Base-by-base conservation (phyloP, 148 eudicot species). In the Cornus florida region DNA sequence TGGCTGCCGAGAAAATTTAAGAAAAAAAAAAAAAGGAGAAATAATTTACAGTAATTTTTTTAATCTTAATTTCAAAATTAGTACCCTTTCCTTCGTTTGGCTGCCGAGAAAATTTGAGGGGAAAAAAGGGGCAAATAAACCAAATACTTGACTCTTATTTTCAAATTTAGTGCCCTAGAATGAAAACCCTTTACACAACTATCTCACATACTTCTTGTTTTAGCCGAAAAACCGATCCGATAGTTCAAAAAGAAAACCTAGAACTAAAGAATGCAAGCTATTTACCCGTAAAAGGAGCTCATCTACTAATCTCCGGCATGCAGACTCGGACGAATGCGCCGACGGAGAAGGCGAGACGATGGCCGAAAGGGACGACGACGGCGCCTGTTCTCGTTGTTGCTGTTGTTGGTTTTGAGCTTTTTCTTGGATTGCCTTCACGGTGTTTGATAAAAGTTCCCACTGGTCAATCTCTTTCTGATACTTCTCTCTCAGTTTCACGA, bases 401-500 rank as follows among this genome's bases (percentile, higher is more conserved):
- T 31, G 70, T 69, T 14, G 67, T n/a, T 76, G 80, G 31, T 12
- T 74, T 67, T 72, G 70, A 67, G 86, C 50, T 23, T 76, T 83
- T 17, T 75, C 53, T 65, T 88, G 79, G 77, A 87, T 81, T 31
- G 85, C 77, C 67, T 70, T 78, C 83, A 91, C 86, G 77, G 88
- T 84, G 89, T 88, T 91, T 57, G 94, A 89, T 66, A 95, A 80
- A 82, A 77, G 84, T 70, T 90, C 94, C 97, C 98, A 93, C 2
- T 74, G 86, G 71, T 31, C 70, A 35, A 92, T 87, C 81, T 94
- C 98, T 5, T 64, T 82, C 46, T 72, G 56, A 70, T 91, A 92
- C 81, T 76, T 89, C 1, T 86, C 85, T 75, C 79, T 94, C 19
- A 94, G 67, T 64, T 86, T 86, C 22, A 77, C 50, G 7, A 94